phyloP scores from a whole-genome alignment of 768 basidiomycete genomes.

The Favolaschia claudopus region DNA sequence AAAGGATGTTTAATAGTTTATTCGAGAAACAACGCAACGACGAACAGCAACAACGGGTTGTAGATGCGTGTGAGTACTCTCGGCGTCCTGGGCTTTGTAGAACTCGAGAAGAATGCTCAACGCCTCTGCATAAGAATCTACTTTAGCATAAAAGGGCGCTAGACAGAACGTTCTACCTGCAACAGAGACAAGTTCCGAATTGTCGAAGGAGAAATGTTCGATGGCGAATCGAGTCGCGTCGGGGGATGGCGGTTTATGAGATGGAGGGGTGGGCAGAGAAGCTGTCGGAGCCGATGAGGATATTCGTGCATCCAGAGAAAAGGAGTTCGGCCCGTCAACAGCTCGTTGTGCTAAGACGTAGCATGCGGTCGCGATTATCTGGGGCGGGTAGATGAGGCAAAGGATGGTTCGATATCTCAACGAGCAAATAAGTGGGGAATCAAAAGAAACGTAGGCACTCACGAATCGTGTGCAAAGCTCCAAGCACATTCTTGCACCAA shows the following conservation, averaged over 20 bases:
- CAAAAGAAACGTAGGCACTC: conserved; percentile 34
- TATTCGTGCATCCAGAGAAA: conserved; percentile 78
- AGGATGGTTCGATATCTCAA: conserved; percentile 80
- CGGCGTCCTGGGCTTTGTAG: conserved; percentile 68
- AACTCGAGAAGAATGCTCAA: conserved; percentile 75
- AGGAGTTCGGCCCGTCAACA: conserved; percentile 75
- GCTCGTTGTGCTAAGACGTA: conserved; percentile 79
- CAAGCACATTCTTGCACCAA: conserved; percentile 78
- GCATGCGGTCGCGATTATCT: conserved; percentile 79
- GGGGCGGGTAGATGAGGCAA: conserved; percentile 73
- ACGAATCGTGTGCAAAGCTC: conserved; percentile 92
- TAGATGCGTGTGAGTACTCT: conserved; percentile 56
- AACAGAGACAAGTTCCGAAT: conserved; percentile 62
- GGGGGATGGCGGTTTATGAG: conserved; percentile 76
- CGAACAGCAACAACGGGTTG: conserved; percentile 58
- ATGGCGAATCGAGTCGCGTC: conserved; percentile 73
- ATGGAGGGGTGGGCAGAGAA: conserved; percentile 83
- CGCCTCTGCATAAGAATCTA: conserved; percentile 54
- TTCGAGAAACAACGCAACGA: conserved; percentile 17
- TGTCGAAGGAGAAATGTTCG: conserved; percentile 70
- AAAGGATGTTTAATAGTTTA: conserved; percentile 13
- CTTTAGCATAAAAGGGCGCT: conserved; percentile 1
- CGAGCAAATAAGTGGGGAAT: conserved; percentile 3
- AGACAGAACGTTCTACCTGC: conserved; percentile 55
- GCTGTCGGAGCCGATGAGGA: conserved; percentile 74